Evolutionary conservation across 2,329 filamentous ascomycete species (phyloP).

Genomic region (Aaosphaeria pasadenensis): DNA sequence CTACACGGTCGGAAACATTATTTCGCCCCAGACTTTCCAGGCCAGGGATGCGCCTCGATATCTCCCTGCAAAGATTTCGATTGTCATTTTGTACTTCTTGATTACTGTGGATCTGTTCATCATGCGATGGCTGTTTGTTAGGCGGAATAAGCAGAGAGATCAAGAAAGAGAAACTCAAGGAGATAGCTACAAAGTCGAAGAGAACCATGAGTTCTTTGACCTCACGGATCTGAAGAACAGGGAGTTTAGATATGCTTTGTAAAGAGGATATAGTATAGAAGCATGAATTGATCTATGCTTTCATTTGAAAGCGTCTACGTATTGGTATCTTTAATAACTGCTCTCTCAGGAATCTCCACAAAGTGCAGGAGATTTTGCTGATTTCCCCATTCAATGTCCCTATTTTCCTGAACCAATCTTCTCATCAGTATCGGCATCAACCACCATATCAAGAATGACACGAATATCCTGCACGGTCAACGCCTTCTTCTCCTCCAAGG

Average conservation of each 20-base stretch:
- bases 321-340: too few relatives aligned
- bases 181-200: conserved; percentile 8
- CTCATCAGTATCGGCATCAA: background rate
- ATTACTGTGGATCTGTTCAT: conserved; percentile 27
- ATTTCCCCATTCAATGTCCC: too few relatives aligned
- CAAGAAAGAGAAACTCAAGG: conserved; percentile 3
- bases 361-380: too few relatives aligned
- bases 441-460: conserved; percentile 7
- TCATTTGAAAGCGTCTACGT: too few relatives aligned
- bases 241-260: conserved; percentile 14
- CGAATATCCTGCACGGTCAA: conserved; percentile 5
- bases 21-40: conserved; percentile 43
- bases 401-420: background rate
- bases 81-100: conserved; percentile 35
- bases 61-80: conserved; percentile 43
- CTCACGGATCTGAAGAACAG: conserved; percentile 13
- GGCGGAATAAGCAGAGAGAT: conserved; percentile 12
- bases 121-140: conserved; percentile 14
- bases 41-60: conserved; percentile 21
- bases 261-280: background rate
- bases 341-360: too few relatives aligned
- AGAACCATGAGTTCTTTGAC: background rate
- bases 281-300: too few relatives aligned
- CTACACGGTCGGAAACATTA: conserved; percentile 43
- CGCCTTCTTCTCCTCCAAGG: conserved; percentile 6